Percentiles rank a stretch among this genome's conserved stretches.
Evolutionary conservation across 73 alveolate species (phyloP).

Genomic region (Tetrahymena malaccensis): DNA sequence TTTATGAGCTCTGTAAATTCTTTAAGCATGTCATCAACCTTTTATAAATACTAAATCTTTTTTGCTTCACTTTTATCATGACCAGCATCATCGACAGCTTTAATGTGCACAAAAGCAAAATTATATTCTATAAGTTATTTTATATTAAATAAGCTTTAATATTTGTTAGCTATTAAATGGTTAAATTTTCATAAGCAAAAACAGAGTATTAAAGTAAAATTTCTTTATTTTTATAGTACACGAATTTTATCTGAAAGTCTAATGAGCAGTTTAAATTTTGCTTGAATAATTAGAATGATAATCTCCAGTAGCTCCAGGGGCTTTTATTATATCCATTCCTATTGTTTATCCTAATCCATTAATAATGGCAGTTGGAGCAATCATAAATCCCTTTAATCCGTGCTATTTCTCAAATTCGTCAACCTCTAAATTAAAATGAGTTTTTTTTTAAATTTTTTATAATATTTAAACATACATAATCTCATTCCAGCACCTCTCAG

Average conservation of each 20-base stretch:
- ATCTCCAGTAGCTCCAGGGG: constrained; percentile 82
- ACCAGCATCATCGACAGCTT: constrained; percentile 80
- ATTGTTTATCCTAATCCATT: constrained; percentile 64
- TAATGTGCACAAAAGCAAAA: constrained; percentile 72
- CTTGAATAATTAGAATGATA: constrained; percentile 52
- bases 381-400: constrained; percentile 56
- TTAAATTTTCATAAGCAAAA: too few species aligned
- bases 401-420: constrained; percentile 43
- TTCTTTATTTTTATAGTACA: background rate
- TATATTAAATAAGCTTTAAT: too few species aligned
- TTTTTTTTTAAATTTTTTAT: background rate
- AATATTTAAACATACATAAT: background rate
- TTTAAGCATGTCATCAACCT: constrained; percentile 45
- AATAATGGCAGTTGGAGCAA: constrained; percentile 85
- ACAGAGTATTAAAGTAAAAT: too few species aligned
- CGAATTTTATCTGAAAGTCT: constrained; percentile 7
- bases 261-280: constrained; percentile 53
- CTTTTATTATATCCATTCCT: constrained; percentile 54
- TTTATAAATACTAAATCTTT: constrained; percentile 53
- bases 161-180: too few species aligned
- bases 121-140: constrained; percentile 15
- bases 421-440: constrained; percentile 9
- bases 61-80: constrained; percentile 55
- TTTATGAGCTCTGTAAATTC: constrained; percentile 7
- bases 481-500: constrained; percentile 79